Evolutionary conservation across 768 basidiomycete species (phyloP).

Genomic region (Fomitopsis pulvina): DNA sequence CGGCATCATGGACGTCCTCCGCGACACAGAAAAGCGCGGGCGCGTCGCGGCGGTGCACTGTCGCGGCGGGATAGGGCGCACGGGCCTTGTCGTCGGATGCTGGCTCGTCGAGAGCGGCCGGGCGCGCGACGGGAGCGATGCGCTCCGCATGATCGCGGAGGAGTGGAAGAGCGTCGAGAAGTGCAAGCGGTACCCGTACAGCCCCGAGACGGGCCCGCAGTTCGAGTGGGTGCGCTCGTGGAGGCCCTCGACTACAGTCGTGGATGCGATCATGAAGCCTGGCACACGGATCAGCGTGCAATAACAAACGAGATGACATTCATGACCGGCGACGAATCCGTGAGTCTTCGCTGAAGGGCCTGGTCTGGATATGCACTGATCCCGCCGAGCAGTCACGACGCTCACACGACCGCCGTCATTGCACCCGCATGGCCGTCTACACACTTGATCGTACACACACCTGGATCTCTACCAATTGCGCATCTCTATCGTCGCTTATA

Average conservation of each 20-base stretch:
- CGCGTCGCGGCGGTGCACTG: conserved; percentile 72
- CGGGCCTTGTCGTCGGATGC: conserved; percentile 59
- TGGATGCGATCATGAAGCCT: background rate
- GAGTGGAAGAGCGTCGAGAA: conserved; percentile 78
- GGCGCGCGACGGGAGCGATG: conserved; percentile 58
- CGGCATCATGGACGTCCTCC: conserved; percentile 48
- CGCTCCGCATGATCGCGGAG: conserved; percentile 53
- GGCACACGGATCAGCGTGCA: background rate
- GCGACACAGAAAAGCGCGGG: conserved; percentile 52
- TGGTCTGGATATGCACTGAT: background rate
- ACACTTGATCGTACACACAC: background rate
- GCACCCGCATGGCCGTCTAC: background rate
- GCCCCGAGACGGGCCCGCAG: conserved; percentile 76
- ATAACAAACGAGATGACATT: background rate
- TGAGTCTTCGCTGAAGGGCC: background rate
- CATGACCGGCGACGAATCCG: background rate
- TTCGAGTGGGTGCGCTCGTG: conserved; percentile 70
- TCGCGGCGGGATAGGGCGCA: conserved; percentile 70
- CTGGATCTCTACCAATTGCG: background rate
- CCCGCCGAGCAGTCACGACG: no score
- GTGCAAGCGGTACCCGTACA: conserved; percentile 66
- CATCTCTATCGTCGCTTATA: background rate
- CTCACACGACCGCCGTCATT: background rate
- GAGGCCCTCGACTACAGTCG: conserved; percentile 6
- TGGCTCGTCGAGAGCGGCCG: conserved; percentile 67